Conservation (phyloP, 208 protist species). For the Giardia duodenalis region DNA sequence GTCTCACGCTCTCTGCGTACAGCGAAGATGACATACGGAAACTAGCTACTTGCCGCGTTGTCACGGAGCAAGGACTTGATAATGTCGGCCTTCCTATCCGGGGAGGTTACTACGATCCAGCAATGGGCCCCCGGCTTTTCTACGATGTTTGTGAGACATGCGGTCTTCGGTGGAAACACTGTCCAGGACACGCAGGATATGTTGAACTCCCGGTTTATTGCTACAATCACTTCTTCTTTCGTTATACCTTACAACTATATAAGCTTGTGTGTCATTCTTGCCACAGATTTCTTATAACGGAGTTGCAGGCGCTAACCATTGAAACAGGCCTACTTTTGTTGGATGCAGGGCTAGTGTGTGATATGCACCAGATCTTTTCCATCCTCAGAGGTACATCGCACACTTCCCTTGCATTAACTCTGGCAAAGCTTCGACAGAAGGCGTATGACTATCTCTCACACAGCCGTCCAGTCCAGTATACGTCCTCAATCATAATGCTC, state of each 20-base stretch:
- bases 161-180: background rate
- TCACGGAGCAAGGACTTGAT: background rate
- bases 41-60: background rate
- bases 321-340: background rate
- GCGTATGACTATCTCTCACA: background rate
- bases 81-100: background rate
- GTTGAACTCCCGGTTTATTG: background rate
- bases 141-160: background rate
- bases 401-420: no score
- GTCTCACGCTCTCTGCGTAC: background rate
- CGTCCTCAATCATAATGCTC: no score
- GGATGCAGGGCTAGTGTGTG: background rate
- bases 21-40: background rate
- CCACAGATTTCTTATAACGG: background rate
- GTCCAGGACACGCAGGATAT: background rate
- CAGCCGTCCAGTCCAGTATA: background rate
- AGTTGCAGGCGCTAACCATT: background rate
- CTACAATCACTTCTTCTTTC: background rate
- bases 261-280: background rate
- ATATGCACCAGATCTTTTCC: no score
- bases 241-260: background rate
- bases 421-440: background rate
- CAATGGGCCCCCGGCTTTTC: background rate
- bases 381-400: no score
- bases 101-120: background rate